phyloP scores from a whole-genome alignment of 306 rosid genomes.

The Erythrophleum fordii region DNA sequence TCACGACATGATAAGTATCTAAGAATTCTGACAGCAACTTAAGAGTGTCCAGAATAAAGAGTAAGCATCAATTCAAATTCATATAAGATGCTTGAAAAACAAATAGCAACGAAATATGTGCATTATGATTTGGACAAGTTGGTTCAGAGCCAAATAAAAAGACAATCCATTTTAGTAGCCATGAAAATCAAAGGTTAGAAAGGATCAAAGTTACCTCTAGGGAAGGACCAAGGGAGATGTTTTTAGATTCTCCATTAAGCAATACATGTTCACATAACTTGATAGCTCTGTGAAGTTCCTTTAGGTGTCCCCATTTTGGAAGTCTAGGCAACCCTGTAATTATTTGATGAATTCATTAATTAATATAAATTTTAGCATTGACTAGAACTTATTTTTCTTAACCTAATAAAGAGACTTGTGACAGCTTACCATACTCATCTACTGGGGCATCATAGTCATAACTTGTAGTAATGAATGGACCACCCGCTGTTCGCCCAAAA shows the following conservation, averaged over 20 bases:
- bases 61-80: constrained; percentile 16
- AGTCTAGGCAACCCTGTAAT: constrained; percentile 78
- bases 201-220: constrained; percentile 66
- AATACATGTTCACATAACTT: constrained; percentile 71
- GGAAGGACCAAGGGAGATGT: constrained; percentile 71
- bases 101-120: constrained; percentile 1
- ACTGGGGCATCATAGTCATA: constrained; percentile 96
- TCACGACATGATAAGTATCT: neutral
- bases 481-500: constrained; percentile 97
- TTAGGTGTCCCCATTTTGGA: constrained; percentile 98
- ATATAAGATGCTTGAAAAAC: constrained; percentile 10
- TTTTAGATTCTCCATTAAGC: constrained; percentile 62
- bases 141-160: constrained; percentile 1
- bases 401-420: constrained; percentile 9
- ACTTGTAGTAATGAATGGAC: constrained; percentile 97
- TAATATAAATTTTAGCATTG: constrained; percentile 16
- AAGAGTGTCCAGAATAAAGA: constrained; percentile 4
- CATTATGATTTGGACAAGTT: constrained; percentile 17
- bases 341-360: constrained; percentile 26
- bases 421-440: constrained; percentile 87
- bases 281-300: constrained; percentile 88
- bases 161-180: constrained; percentile 26
- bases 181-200: constrained; percentile 25
- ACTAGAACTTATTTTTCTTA: neutral
- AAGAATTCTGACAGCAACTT: constrained; percentile 4